Conservation (phyloP, 192 early-diverging fungal species). For the Thamnidium elegans region DNA sequence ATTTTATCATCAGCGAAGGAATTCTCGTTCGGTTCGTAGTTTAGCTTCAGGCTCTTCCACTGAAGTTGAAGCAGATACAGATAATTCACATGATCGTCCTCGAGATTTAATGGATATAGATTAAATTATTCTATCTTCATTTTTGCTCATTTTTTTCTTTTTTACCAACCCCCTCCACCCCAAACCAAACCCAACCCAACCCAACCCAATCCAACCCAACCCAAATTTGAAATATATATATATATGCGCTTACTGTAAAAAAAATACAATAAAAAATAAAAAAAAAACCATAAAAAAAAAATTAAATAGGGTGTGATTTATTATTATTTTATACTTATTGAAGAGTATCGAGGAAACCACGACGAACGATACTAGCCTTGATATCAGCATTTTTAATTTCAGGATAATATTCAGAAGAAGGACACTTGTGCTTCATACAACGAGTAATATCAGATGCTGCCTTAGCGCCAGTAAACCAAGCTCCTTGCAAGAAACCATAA, state of each 20-base stretch:
- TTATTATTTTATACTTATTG: constrained; percentile 3
- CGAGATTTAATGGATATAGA: constrained; percentile 24
- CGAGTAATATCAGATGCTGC: constrained; percentile 1
- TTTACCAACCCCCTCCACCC: not conserved
- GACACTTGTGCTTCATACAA: constrained; percentile 28
- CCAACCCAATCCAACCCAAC: no score
- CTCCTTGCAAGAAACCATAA: constrained; percentile 33
- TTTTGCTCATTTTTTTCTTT: not conserved
- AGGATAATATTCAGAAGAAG: constrained; percentile 28
- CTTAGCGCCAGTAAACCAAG: constrained; percentile 28
- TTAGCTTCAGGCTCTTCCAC: constrained; percentile 31
- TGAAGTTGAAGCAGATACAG: constrained; percentile 28
- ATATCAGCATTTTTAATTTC: constrained; percentile 6
- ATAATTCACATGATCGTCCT: constrained; percentile 9
- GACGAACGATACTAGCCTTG: constrained; percentile 6
- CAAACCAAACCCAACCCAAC: no score
- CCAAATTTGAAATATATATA: no score
- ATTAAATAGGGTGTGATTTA: not conserved
- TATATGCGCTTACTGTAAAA: not conserved
- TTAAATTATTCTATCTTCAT: not conserved
- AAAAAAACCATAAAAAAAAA: not conserved
- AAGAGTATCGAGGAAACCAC: not conserved
- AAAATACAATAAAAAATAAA: constrained; percentile 7
- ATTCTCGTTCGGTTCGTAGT: constrained; percentile 27
- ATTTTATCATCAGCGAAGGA: constrained; percentile 23